A percentile compares a stretch with the other conserved stretches of the same genome.
phyloP scores from a whole-genome alignment of 2,329 filamentous ascomycete species.

The Pyricularia pennisetigena region DNA sequence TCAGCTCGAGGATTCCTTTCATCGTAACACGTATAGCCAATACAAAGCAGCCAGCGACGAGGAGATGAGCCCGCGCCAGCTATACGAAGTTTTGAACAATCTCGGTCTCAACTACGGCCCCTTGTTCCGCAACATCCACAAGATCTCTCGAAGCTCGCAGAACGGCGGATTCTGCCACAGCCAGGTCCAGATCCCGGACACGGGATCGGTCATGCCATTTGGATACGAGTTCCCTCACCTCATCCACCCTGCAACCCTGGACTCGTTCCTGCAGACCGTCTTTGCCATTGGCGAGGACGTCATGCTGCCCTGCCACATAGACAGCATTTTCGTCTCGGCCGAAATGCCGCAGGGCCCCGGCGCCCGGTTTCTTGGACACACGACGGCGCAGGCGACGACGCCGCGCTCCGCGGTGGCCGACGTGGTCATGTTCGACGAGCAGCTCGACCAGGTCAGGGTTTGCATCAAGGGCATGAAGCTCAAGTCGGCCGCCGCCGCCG shows the following conservation, averaged over 20 bases:
- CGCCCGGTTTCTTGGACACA: conserved; percentile 28
- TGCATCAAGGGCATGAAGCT: conserved; percentile 35
- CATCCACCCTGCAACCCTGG: conserved; percentile 48
- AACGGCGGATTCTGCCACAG: conserved; percentile 11
- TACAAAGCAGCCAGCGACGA: conserved; percentile 20
- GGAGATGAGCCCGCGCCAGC: conserved; percentile 28
- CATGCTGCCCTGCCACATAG: conserved; percentile 39
- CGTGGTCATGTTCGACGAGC: conserved; percentile 30
- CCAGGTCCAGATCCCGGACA: conserved; percentile 35
- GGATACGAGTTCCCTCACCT: conserved; percentile 42
- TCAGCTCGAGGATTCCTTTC: not conserved
- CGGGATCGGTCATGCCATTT: conserved; percentile 40
- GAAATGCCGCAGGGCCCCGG: conserved; percentile 21
- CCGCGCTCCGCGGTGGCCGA: conserved; percentile 29
- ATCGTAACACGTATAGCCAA: conserved; percentile 12
- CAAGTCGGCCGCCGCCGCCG: conserved; percentile 18
- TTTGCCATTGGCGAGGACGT: conserved; percentile 31
- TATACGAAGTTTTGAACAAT: conserved; percentile 39
- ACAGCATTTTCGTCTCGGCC: conserved; percentile 35
- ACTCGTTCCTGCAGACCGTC: conserved; percentile 43
- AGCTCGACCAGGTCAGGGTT: conserved; percentile 24
- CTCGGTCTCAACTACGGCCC: conserved; percentile 32
- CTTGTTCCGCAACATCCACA: not conserved
- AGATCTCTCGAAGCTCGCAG: conserved; percentile 8
- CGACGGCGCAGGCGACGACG: conserved; percentile 21